Percentiles rank a stretch among this genome's conserved stretches.
These are phyloP conservation scores for Lentinula guzmanii DNA, from an alignment of 768 basidiomycete species.

Conservation along the genomic window DNA sequence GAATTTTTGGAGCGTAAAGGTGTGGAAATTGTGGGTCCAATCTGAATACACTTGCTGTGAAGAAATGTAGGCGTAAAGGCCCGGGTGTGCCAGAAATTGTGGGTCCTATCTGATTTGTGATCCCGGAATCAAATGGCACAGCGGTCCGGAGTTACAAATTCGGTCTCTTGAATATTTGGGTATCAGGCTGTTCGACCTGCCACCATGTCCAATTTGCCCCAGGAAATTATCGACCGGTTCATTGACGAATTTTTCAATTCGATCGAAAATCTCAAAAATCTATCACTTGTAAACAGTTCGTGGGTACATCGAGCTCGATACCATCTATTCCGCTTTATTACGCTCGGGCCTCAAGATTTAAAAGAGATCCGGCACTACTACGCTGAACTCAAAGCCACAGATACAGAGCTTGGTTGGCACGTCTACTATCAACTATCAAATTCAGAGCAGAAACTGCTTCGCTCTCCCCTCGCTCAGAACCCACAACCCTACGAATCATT, in stretches of 20 bases:
- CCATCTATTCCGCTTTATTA: background rate
- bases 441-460: background rate
- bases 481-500: background rate
- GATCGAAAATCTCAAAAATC: background rate
- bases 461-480: background rate
- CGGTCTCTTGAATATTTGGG: too few relatives aligned
- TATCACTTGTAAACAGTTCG: background rate
- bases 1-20: too few relatives aligned
- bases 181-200: too few relatives aligned
- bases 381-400: background rate
- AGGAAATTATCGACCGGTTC: conserved; percentile 6
- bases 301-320: background rate
- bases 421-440: background rate
- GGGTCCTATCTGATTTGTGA: too few relatives aligned
- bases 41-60: too few relatives aligned
- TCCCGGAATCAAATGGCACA: too few relatives aligned
- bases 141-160: too few relatives aligned
- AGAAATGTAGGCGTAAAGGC: too few relatives aligned
- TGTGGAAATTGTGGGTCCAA: too few relatives aligned
- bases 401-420: background rate
- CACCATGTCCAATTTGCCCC: background rate
- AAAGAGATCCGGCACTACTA: background rate
- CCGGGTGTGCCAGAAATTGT: too few relatives aligned
- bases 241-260: background rate
- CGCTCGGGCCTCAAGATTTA: background rate